These are phyloP conservation scores for Spathaspora hagerdaliae DNA, from an alignment of 805 yeast species.

Conservation along the genomic window DNA sequence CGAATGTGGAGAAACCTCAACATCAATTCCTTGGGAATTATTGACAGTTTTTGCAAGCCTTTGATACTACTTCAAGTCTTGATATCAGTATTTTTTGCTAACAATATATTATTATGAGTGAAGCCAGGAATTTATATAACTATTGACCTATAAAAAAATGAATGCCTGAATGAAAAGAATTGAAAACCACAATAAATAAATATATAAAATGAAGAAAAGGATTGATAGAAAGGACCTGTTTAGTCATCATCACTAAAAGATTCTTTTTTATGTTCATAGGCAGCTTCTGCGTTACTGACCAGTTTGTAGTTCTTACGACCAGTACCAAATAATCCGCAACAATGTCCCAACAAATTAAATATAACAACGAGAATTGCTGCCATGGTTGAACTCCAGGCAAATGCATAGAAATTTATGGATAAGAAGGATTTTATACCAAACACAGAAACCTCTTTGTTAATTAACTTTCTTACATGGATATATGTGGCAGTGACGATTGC, in stretches of 20 bases:
- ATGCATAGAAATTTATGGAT: constrained; percentile 49
- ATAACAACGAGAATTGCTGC: constrained; percentile 33
- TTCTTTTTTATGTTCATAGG: constrained; percentile 17
- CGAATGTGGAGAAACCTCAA: too few species aligned
- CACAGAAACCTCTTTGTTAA: constrained; percentile 43
- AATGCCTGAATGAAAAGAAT: too few species aligned
- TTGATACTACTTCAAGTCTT: too few species aligned
- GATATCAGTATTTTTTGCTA: too few species aligned
- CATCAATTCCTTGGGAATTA: too few species aligned
- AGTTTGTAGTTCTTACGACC: constrained; percentile 25
- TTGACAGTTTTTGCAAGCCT: too few species aligned
- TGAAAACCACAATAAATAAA: too few species aligned
- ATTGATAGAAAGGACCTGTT: too few species aligned
- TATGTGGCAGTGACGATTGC: constrained; percentile 65
- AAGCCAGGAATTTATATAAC: too few species aligned
- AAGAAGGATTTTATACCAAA: constrained; percentile 57
- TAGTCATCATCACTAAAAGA: background rate
- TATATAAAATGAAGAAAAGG: too few species aligned
- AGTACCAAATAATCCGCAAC: constrained; percentile 35
- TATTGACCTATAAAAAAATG: too few species aligned
- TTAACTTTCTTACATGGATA: constrained; percentile 41
- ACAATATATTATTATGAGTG: too few species aligned
- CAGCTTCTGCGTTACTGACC: constrained; percentile 17
- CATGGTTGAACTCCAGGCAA: constrained; percentile 61
- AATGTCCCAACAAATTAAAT: constrained; percentile 37